Evolutionary conservation across 495 filamentous ascomycete genomes (phyloP).

Genomic region (Lophiotrema nucula): DNA sequence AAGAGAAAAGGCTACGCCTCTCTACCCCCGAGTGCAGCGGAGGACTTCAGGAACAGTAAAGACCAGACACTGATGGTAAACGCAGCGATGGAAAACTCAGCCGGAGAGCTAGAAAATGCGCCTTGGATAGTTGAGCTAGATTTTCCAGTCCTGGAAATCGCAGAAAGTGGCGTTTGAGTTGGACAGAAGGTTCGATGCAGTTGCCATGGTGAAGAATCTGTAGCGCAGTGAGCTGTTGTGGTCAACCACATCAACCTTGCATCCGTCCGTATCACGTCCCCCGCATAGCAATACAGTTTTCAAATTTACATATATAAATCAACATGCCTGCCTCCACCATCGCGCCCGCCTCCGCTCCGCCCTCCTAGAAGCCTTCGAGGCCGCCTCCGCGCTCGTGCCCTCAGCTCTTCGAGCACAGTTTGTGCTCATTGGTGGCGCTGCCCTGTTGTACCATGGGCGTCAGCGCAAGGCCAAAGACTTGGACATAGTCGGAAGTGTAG

Average conservation of each 20-base stretch:
- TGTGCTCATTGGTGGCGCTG: not conserved
- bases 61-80: conserved; percentile 69
- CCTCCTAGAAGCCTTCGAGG: not conserved
- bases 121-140: conserved; percentile 68
- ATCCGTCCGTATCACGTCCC: too few species aligned
- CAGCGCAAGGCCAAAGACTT: not conserved
- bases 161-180: not conserved
- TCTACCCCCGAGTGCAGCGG: conserved; percentile 35
- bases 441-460: not conserved
- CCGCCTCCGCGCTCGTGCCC: not conserved
- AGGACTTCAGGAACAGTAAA: conserved; percentile 47
- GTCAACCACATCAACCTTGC: too few species aligned
- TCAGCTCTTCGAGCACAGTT: not conserved
- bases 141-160: conserved; percentile 30
- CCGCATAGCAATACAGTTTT: too few species aligned
- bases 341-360: not conserved
- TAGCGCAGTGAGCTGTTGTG: too few species aligned
- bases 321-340: not conserved
- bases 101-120: conserved; percentile 51
- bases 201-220: too few species aligned
- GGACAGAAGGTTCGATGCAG: too few species aligned
- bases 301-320: too few species aligned
- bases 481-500: not conserved
- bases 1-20: conserved; percentile 42
- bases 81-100: conserved; percentile 57